These are phyloP conservation scores for Magnusiomyces sp. DNA, from an alignment of 1,139 yeast species.

Conservation along the genomic window DNA sequence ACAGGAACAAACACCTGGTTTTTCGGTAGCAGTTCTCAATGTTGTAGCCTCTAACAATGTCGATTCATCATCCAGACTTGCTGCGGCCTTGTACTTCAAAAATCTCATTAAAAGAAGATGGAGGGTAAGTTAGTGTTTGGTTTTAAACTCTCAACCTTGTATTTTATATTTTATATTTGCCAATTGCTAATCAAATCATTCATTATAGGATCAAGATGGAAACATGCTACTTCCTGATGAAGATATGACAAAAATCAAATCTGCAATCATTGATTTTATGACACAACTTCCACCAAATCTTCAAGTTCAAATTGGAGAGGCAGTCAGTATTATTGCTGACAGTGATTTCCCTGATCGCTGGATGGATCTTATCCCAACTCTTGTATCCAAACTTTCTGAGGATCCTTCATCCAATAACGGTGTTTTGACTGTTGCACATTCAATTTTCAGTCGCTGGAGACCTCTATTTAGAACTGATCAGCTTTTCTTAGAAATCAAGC, in stretches of 20 bases:
- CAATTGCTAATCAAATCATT: background rate
- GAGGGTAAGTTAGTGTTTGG: slow-evolving; percentile 36
- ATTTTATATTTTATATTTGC: background rate
- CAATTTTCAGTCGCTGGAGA: slow-evolving; percentile 95
- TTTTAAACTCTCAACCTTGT: background rate
- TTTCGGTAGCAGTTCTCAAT: slow-evolving; percentile 65
- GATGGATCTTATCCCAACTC: slow-evolving; percentile 62
- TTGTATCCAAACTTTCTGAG: slow-evolving; percentile 54
- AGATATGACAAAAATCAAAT: slow-evolving; percentile 63
- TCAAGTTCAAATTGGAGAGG: slow-evolving; percentile 89
- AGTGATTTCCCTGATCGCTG: slow-evolving; percentile 91
- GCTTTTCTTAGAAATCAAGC: slow-evolving; percentile 74
- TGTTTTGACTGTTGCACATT: slow-evolving; percentile 84
- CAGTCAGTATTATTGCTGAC: slow-evolving; percentile 87
- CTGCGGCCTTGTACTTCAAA: slow-evolving; percentile 87
- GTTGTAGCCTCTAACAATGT: slow-evolving; percentile 60
- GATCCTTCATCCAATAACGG: slow-evolving; percentile 78
- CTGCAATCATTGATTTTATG: slow-evolving; percentile 76
- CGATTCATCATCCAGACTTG: slow-evolving; percentile 56
- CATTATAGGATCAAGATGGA: slow-evolving; percentile 63
- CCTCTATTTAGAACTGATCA: slow-evolving; percentile 89
- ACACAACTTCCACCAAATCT: slow-evolving; percentile 63
- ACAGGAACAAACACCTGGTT: slow-evolving; percentile 61
- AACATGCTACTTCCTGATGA: slow-evolving; percentile 50
- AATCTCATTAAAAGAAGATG: slow-evolving; percentile 77